phyloP scores from a whole-genome alignment of 169 alveolate species.

The Eimeria acervulina region DNA sequence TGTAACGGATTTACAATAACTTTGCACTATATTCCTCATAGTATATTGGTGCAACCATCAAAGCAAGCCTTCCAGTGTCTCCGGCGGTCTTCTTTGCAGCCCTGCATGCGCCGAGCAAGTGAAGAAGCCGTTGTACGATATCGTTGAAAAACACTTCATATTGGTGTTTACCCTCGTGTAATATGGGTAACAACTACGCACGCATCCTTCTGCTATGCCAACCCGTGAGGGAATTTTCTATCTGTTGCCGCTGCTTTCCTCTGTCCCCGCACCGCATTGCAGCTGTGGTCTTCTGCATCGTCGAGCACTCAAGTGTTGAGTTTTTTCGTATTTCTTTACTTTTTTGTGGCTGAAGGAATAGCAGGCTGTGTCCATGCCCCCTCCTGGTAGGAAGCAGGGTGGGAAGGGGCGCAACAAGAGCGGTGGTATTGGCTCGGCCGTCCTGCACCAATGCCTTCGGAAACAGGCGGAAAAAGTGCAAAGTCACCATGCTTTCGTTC shows the following conservation, averaged over 20 bases:
- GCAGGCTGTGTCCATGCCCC: constrained; percentile 19
- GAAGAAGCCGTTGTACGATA: neutral
- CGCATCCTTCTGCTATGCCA: neutral
- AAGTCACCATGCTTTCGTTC: constrained; percentile 12
- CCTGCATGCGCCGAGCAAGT: neutral
- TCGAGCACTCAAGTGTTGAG: neutral
- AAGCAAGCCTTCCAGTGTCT: neutral
- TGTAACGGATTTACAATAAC: neutral
- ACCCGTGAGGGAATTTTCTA: neutral
- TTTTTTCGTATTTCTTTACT: neutral
- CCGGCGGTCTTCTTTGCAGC: neutral
- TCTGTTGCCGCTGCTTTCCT: neutral
- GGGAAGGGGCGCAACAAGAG: constrained; percentile 24
- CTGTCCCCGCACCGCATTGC: neutral
- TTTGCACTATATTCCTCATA: neutral
- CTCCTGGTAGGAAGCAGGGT: constrained; percentile 11
- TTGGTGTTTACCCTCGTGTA: neutral
- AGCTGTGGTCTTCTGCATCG: neutral
- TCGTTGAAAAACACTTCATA: neutral
- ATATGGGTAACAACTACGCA: neutral
- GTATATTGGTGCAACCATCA: neutral
- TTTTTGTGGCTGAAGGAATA: neutral
- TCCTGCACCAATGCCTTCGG: constrained; percentile 60
- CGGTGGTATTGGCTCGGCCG: constrained; percentile 53
- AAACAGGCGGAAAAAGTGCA: constrained; percentile 37